Percentiles rank a stretch among this genome's conserved stretches.
Evolutionary conservation across 208 protist genomes (phyloP).

Genomic region (Trypanosoma melophagium): DNA sequence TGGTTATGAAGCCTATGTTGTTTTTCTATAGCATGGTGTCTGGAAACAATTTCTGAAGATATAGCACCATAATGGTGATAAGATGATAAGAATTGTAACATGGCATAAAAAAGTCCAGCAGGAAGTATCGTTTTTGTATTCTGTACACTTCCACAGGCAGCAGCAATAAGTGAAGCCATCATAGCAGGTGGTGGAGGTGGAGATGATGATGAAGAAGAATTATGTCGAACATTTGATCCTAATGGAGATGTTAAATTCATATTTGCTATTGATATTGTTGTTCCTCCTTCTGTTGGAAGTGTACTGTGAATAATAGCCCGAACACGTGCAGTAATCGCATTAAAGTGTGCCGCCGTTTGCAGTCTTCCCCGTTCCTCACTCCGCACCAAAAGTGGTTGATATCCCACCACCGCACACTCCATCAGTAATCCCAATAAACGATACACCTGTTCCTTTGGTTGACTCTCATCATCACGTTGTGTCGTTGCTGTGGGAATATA

Average conservation of each 20-base stretch:
- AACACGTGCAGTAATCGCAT: slow-evolving; percentile 19
- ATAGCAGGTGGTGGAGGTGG: slow-evolving; percentile 1
- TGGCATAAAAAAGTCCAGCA: slow-evolving; percentile 20
- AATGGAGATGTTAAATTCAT: too few relatives aligned
- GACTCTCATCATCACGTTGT: slow-evolving; percentile 31
- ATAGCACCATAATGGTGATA: slow-evolving; percentile 30
- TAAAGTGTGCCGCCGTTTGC: slow-evolving; percentile 22
- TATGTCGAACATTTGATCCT: neutral
- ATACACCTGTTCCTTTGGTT: slow-evolving; percentile 35
- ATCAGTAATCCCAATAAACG: slow-evolving; percentile 23
- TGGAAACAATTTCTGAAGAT: slow-evolving; percentile 3
- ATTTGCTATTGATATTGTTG: neutral
- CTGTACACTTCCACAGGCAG: neutral
- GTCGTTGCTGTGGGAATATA: slow-evolving; percentile 22
- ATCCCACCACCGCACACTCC: slow-evolving; percentile 26
- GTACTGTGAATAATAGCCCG: slow-evolving; percentile 2
- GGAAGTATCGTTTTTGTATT: slow-evolving; percentile 5
- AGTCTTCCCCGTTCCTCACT: slow-evolving; percentile 20
- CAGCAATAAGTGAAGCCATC: neutral
- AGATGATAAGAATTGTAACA: slow-evolving; percentile 29
- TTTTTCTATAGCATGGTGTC: slow-evolving; percentile 5
- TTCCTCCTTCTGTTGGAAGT: neutral
- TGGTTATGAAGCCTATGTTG: neutral
- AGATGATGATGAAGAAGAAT: neutral
- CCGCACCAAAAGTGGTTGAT: slow-evolving; percentile 19